phyloP scores from a whole-genome alignment of 129 eudicot species.

The Heracleum sosnowskyi region DNA sequence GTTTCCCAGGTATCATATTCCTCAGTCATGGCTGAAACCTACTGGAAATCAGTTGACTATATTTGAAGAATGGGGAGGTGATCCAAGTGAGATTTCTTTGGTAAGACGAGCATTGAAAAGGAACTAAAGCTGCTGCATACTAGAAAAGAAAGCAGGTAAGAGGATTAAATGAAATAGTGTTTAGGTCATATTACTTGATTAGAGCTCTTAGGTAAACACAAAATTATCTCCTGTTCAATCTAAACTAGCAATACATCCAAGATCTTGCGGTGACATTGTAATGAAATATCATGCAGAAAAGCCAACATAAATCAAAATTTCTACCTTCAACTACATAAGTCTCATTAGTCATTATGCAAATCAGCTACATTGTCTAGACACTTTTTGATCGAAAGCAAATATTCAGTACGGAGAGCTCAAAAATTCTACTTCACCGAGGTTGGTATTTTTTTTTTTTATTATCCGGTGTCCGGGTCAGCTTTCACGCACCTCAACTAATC shows the following conservation, averaged over 20 bases:
- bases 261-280: background rate
- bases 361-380: background rate
- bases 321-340: background rate
- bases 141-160: background rate
- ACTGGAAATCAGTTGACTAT: slow-evolving; percentile 56
- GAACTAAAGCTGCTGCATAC: background rate
- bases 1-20: slow-evolving; percentile 9
- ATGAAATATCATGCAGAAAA: background rate
- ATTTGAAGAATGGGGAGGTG: slow-evolving; percentile 86
- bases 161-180: background rate
- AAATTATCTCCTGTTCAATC: background rate
- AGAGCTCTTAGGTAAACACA: background rate
- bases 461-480: too few relatives aligned
- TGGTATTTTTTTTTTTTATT: too few relatives aligned
- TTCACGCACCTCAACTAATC: too few relatives aligned
- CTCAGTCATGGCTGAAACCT: slow-evolving; percentile 32
- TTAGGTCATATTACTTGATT: background rate
- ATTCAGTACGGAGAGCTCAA: too few relatives aligned
- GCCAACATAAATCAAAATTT: background rate
- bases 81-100: slow-evolving; percentile 57
- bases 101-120: slow-evolving; percentile 37
- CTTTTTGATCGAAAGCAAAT: too few relatives aligned
- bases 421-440: too few relatives aligned
- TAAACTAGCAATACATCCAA: background rate
- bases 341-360: too few relatives aligned